phyloP scores from a whole-genome alignment of 2,329 filamentous ascomycete genomes.

The Botrytis fabae region DNA sequence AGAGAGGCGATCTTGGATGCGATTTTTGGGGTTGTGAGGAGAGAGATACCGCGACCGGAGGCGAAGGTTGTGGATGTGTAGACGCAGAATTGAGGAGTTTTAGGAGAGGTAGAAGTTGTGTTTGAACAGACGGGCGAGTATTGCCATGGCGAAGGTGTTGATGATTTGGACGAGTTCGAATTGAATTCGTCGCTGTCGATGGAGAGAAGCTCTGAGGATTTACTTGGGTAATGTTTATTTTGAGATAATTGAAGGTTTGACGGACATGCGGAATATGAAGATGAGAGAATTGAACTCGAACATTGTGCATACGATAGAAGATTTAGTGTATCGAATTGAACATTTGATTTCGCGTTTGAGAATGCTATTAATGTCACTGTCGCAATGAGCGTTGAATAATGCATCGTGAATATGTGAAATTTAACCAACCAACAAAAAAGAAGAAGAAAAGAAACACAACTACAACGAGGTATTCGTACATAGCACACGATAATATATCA shows the following conservation, averaged over 20 bases:
- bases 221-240: not conserved
- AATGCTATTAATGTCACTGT: not conserved
- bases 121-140: not conserved
- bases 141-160: not conserved
- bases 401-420: not conserved
- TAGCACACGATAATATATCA: not conserved
- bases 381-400: not conserved
- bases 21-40: slow-evolving; percentile 34
- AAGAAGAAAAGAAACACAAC: not conserved
- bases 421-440: not conserved
- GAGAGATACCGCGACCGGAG: slow-evolving; percentile 36
- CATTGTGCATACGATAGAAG: not conserved
- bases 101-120: not conserved
- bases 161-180: not conserved
- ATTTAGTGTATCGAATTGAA: not conserved
- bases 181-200: not conserved
- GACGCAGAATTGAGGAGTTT: slow-evolving; percentile 31
- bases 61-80: slow-evolving; percentile 36
- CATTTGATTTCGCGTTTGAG: not conserved
- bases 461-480: not conserved
- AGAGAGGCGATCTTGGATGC: slow-evolving; percentile 29
- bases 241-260: not conserved
- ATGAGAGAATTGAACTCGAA: not conserved
- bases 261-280: not conserved
- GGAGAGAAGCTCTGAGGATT: not conserved